A percentile compares a stretch with the other conserved stretches of the same genome.
phyloP scores from a whole-genome alignment of 176 grass and related monocot genomes.

The Elaeis guineensis region DNA sequence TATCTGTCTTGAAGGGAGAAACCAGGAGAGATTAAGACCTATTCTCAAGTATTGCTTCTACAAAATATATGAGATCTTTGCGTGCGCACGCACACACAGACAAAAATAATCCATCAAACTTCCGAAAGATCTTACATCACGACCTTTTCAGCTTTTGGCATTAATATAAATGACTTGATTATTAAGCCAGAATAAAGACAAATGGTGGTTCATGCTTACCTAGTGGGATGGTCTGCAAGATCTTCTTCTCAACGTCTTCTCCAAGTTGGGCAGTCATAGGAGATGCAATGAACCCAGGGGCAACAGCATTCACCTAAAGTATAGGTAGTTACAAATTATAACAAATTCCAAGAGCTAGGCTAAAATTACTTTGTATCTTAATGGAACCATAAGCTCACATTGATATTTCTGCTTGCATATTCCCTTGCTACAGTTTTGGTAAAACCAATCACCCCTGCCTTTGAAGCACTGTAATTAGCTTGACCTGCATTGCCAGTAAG shows the following conservation, averaged over 20 bases:
- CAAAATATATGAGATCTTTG: no score
- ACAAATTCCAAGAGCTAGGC: no score
- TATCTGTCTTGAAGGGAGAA: slow-evolving; percentile 3
- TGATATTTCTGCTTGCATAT: slow-evolving; percentile 98
- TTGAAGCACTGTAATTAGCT: slow-evolving; percentile 92
- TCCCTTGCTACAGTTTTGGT: slow-evolving; percentile 93
- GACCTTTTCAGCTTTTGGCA: no score
- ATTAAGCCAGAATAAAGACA: no score
- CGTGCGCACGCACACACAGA: no score
- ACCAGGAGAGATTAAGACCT: neutral
- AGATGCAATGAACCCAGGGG: slow-evolving; percentile 89
- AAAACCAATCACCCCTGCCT: slow-evolving; percentile 95
- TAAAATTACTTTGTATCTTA: neutral
- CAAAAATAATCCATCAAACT: no score
- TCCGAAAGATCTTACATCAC: no score
- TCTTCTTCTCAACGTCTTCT: slow-evolving; percentile 86
- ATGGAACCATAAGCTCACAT: slow-evolving; percentile 26
- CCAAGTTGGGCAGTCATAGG: slow-evolving; percentile 90
- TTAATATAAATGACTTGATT: no score
- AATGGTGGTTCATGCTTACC: slow-evolving; percentile 29
- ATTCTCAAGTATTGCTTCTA: no score
- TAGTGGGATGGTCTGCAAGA: slow-evolving; percentile 69
- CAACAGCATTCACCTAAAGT: slow-evolving; percentile 80
- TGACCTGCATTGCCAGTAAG: slow-evolving; percentile 87
- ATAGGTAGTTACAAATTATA: no score